Evolutionary conservation across 352 stramenopile genomes (phyloP).

Genomic region (Sclerospora graminicola): DNA sequence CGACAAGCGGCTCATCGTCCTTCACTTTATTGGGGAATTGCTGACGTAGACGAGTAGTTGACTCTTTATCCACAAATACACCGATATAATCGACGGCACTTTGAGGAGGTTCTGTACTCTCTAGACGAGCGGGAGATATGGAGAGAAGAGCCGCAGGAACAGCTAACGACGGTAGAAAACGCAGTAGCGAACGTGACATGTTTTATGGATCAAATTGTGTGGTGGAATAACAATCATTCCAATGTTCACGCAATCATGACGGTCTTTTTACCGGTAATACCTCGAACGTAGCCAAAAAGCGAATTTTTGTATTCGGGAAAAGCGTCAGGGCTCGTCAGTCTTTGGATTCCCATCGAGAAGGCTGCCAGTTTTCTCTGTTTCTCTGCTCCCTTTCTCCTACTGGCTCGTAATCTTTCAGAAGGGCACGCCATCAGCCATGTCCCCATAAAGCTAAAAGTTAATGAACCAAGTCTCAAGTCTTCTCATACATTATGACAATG

Average conservation of each 20-base stretch:
- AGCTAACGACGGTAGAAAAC: slow-evolving; percentile 18
- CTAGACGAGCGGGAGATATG: slow-evolving; percentile 16
- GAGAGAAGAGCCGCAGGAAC: slow-evolving; percentile 15
- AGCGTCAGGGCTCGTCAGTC: slow-evolving; percentile 6
- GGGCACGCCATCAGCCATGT: no score
- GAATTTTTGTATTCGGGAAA: no score
- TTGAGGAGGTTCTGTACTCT: slow-evolving; percentile 6
- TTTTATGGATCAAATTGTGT: no score
- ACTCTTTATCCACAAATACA: slow-evolving; percentile 60
- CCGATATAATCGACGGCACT: slow-evolving; percentile 55
- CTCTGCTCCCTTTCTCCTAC: slow-evolving; percentile 1
- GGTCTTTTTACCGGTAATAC: no score
- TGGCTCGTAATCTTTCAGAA: neutral
- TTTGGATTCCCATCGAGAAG: neutral
- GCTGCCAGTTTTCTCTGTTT: neutral
- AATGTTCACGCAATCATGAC: no score
- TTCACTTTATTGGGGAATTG: slow-evolving; percentile 43
- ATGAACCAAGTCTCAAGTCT: no score
- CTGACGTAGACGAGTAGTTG: slow-evolving; percentile 31
- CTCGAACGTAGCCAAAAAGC: no score
- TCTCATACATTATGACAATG: no score
- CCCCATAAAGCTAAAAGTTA: no score
- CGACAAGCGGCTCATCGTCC: slow-evolving; percentile 38
- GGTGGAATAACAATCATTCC: no score
- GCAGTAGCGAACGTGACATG: slow-evolving; percentile 14